A percentile compares a stretch with the other conserved stretches of the same genome.
phyloP scores from a whole-genome alignment of 495 filamentous ascomycete species.

The Chaetomidium leptoderma region DNA sequence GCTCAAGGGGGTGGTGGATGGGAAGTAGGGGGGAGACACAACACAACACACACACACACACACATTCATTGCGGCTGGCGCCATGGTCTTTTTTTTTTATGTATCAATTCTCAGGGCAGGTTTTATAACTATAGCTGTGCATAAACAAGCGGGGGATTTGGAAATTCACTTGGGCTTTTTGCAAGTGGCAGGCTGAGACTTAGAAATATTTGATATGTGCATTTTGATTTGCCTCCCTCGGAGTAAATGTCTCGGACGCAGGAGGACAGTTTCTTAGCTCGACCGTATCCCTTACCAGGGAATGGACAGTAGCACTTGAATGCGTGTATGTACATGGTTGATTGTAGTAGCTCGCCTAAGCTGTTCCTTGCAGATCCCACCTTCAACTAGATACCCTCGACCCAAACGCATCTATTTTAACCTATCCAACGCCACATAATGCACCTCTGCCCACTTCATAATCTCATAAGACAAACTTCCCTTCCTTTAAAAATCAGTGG shows the following conservation, averaged over 20 bases:
- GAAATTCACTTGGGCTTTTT: neutral
- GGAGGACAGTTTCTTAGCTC: no score
- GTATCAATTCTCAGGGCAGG: neutral
- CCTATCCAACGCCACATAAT: neutral
- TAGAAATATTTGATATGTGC: no score
- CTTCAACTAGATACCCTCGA: no score
- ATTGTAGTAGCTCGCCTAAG: no score
- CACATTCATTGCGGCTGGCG: slow-evolving; percentile 1
- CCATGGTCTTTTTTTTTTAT: neutral
- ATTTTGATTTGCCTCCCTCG: no score
- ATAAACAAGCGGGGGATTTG: neutral
- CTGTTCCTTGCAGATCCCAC: no score
- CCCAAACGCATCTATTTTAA: neutral
- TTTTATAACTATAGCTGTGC: neutral
- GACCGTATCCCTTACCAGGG: no score
- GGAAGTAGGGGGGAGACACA: slow-evolving; percentile 30
- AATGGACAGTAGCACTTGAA: no score
- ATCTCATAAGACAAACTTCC: neutral
- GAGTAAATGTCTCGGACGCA: no score
- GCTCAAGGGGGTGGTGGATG: slow-evolving; percentile 66
- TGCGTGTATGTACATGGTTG: no score
- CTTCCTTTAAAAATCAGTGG: neutral
- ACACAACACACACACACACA: neutral
- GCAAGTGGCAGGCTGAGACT: no score
- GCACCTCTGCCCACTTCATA: neutral